A percentile compares a stretch with the other conserved stretches of the same genome.
phyloP scores from a whole-genome alignment of 2,329 filamentous ascomycete species.

The Fusarium odoratissimum region DNA sequence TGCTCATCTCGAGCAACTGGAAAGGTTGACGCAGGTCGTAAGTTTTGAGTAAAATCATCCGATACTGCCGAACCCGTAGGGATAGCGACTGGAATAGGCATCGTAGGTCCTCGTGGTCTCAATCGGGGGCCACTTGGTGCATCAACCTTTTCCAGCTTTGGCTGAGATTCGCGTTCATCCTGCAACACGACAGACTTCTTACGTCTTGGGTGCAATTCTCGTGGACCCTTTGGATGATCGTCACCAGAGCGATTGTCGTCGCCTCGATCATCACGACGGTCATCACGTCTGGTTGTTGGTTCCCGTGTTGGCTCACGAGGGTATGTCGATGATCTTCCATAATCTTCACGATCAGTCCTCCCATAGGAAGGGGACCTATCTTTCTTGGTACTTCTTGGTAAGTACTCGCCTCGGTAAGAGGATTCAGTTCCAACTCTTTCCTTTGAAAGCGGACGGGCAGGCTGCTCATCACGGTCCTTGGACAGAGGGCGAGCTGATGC shows the following conservation, averaged over 20 bases:
- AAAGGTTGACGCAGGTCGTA: constrained; percentile 49
- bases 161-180: constrained; percentile 47
- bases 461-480: constrained; percentile 46
- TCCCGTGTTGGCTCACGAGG: constrained; percentile 30
- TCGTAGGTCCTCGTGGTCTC: constrained; percentile 52
- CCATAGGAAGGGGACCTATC: constrained; percentile 48
- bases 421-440: constrained; percentile 43
- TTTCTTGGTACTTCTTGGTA: constrained; percentile 45
- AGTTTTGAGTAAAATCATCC: constrained; percentile 24
- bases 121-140: constrained; percentile 42
- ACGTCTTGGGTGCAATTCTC: constrained; percentile 46
- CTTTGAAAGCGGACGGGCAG: constrained; percentile 47
- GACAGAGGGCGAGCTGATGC: constrained; percentile 47
- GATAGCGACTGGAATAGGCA: constrained; percentile 49
- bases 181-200: constrained; percentile 52
- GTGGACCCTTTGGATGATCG: constrained; percentile 49
- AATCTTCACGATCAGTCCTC: constrained; percentile 40
- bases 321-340: constrained; percentile 21
- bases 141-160: constrained; percentile 42
- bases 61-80: constrained; percentile 30
- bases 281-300: constrained; percentile 22
- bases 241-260: constrained; percentile 54
- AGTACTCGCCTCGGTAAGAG: constrained; percentile 43
- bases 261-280: constrained; percentile 45
- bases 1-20: constrained; percentile 41